Conservation (phyloP, 345 rosid species). For the Aquilaria malaccensis region DNA sequence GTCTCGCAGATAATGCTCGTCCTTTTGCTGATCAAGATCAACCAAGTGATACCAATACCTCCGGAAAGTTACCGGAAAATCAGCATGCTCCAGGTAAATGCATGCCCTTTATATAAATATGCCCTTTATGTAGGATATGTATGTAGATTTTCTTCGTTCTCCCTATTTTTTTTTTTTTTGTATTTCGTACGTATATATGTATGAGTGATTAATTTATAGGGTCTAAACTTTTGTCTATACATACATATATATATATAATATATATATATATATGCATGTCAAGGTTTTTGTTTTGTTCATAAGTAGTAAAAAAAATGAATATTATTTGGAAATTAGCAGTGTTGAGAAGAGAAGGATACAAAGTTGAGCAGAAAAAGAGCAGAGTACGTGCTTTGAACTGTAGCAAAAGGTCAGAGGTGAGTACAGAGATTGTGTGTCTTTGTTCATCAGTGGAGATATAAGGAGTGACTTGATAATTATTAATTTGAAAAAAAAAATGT, state of each 20-base stretch:
- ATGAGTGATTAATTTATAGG: no score
- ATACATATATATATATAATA: no score
- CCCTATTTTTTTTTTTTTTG: no score
- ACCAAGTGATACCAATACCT: not conserved
- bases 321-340: conserved; percentile 11
- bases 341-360: conserved; percentile 22
- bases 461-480: no score
- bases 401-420: conserved; percentile 31
- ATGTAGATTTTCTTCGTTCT: not conserved
- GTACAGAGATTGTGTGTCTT: conserved; percentile 7
- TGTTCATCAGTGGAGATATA: not conserved
- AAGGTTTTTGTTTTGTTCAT: no score
- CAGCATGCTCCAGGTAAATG: conserved; percentile 23
- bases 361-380: conserved; percentile 35
- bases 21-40: conserved; percentile 12
- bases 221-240: no score
- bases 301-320: no score
- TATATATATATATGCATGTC: no score
- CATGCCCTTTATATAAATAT: not conserved
- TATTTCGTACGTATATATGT: no score
- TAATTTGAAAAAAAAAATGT: no score
- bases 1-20: conserved; percentile 18
- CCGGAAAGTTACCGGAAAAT: conserved; percentile 9
- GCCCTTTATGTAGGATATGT: no score
- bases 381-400: conserved; percentile 22